Percentiles rank a stretch among this genome's conserved stretches.
Evolutionary conservation across 2,329 filamentous ascomycete genomes (phyloP).

Genomic region (Phyllosticta citribraziliensis): DNA sequence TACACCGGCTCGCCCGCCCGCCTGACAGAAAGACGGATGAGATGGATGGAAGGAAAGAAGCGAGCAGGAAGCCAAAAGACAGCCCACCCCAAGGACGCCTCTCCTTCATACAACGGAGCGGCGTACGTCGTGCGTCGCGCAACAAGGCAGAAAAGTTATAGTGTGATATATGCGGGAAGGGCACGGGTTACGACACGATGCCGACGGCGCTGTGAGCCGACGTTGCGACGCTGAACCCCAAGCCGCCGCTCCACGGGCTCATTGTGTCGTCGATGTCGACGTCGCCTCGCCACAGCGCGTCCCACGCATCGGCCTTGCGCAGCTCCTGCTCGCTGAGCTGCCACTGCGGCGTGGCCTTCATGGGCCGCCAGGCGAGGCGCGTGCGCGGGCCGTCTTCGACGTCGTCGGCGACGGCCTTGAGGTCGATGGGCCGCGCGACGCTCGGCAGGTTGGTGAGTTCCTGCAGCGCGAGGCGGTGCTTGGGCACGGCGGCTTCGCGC

Average conservation of each 20-base stretch:
- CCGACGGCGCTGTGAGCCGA: background rate
- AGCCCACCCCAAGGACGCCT: background rate
- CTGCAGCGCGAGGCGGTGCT: slow-evolving; percentile 2
- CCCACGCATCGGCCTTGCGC: slow-evolving; percentile 4
- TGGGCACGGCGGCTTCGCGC: background rate
- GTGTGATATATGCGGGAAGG: background rate
- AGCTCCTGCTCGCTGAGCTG: slow-evolving; percentile 10
- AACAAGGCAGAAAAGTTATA: no score
- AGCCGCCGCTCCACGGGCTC: background rate
- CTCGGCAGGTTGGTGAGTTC: slow-evolving; percentile 3
- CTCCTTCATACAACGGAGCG: background rate
- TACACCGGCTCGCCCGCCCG: no score
- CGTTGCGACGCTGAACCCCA: background rate
- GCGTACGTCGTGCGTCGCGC: no score
- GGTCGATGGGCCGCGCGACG: background rate
- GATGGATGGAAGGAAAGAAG: no score
- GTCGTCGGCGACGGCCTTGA: background rate
- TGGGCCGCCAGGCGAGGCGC: slow-evolving; percentile 8
- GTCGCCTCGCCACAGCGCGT: slow-evolving; percentile 3
- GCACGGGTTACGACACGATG: background rate
- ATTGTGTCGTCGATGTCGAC: background rate
- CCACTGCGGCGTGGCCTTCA: slow-evolving; percentile 11
- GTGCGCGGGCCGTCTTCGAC: background rate
- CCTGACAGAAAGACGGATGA: no score
- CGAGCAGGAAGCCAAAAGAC: no score